Evolutionary conservation across 2,329 filamentous ascomycete species (phyloP).

Genomic region (Diaporthe ilicicola): DNA sequence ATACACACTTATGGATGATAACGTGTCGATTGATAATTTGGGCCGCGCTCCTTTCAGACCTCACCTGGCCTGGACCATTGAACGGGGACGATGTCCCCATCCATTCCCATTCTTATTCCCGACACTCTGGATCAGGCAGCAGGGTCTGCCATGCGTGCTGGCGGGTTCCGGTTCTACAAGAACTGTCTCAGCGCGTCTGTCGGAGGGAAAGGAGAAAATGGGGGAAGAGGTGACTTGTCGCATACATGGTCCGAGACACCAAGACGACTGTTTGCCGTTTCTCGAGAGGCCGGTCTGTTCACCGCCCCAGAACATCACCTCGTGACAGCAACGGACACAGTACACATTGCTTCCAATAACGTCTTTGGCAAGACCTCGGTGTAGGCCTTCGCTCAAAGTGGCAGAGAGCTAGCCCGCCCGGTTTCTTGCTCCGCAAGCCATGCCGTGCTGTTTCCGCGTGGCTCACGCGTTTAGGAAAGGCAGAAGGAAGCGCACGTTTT

Average conservation of each 20-base stretch:
- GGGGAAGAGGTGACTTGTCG: conserved; percentile 7
- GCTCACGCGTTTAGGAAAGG: not conserved
- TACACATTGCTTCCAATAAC: not conserved
- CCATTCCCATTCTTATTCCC: conserved; percentile 23
- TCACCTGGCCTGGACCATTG: not conserved
- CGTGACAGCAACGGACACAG: not conserved
- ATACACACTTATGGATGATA: not conserved
- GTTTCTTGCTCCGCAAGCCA: not conserved
- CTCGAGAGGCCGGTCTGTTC: not conserved
- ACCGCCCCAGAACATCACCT: not conserved
- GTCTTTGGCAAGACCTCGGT: not conserved
- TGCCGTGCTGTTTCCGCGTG: not conserved
- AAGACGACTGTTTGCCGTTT: not conserved
- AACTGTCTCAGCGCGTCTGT: conserved; percentile 26
- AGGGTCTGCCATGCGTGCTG: not conserved
- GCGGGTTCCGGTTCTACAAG: conserved; percentile 26
- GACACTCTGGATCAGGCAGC: conserved; percentile 28
- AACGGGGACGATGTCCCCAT: not conserved
- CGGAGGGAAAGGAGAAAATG: not conserved
- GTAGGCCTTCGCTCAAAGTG: not conserved
- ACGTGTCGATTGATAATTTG: not conserved
- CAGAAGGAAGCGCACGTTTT: not conserved
- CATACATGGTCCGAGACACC: conserved; percentile 16
- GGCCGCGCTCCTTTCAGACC: not conserved
- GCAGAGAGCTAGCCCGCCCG: not conserved